Conservation (phyloP, 768 basidiomycete species). For the Lanmaoa rubissima region DNA sequence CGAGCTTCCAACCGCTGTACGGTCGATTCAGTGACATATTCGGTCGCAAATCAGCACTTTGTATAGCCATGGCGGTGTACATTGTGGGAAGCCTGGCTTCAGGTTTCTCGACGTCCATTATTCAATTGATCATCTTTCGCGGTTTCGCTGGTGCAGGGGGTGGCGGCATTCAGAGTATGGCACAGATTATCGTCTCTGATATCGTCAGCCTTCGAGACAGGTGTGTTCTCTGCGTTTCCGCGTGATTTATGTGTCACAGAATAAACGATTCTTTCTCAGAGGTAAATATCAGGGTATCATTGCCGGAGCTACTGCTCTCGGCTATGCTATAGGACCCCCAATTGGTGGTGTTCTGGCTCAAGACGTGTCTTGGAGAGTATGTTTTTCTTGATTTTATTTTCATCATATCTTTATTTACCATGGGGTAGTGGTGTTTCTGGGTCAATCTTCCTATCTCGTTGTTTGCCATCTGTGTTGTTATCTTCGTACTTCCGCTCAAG, state of each 20-base stretch:
- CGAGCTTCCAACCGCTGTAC: slow-evolving; percentile 41
- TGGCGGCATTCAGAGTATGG: slow-evolving; percentile 66
- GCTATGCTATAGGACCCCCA: slow-evolving; percentile 65
- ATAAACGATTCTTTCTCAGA: slow-evolving; percentile 27
- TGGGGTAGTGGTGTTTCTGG: slow-evolving; percentile 70
- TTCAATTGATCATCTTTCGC: slow-evolving; percentile 67
- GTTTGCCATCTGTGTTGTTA: slow-evolving; percentile 51
- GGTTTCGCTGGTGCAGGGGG: slow-evolving; percentile 70
- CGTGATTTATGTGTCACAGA: not conserved
- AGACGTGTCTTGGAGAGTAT: slow-evolving; percentile 60
- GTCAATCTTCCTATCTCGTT: slow-evolving; percentile 62
- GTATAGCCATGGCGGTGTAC: slow-evolving; percentile 58
- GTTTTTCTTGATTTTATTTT: slow-evolving; percentile 15
- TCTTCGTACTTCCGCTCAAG: slow-evolving; percentile 67
- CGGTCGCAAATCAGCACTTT: slow-evolving; percentile 60
- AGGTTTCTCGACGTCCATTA: slow-evolving; percentile 64
- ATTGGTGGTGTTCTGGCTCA: slow-evolving; percentile 65
- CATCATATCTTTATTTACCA: not conserved
- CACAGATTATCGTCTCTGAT: slow-evolving; percentile 71
- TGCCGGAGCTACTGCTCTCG: slow-evolving; percentile 50
- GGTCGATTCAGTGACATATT: slow-evolving; percentile 68
- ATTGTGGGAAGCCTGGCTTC: slow-evolving; percentile 63
- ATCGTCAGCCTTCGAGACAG: slow-evolving; percentile 68
- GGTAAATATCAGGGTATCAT: slow-evolving; percentile 81
- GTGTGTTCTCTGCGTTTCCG: slow-evolving; percentile 29